Conservation (phyloP, 352 stramenopile genomes). For the Discostella stelligera region DNA sequence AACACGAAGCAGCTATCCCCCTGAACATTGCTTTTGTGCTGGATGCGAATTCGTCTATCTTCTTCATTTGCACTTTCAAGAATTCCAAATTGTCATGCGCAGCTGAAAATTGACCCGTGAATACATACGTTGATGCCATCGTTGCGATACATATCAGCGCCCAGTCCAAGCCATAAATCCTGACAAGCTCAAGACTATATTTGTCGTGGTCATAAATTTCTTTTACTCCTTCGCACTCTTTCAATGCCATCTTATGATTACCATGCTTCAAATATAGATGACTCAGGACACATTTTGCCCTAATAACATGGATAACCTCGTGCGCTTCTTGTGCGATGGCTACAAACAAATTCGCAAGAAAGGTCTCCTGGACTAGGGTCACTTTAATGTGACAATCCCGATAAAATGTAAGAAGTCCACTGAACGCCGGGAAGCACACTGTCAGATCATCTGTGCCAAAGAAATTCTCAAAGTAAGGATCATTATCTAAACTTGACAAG, state of each 20-base stretch:
- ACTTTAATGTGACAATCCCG: constrained; percentile 29
- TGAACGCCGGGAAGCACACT: constrained; percentile 39
- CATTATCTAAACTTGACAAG: constrained; percentile 9
- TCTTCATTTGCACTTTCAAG: constrained; percentile 31
- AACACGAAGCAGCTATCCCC: constrained; percentile 33
- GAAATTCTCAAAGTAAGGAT: constrained; percentile 15
- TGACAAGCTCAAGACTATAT: constrained; percentile 37
- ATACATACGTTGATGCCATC: constrained; percentile 42
- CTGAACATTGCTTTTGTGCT: constrained; percentile 46
- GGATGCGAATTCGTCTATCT: constrained; percentile 43
- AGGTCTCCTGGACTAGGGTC: constrained; percentile 37
- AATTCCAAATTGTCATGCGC: constrained; percentile 29
- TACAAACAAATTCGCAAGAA: constrained; percentile 47
- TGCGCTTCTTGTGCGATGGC: constrained; percentile 33
- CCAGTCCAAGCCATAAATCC: constrained; percentile 42
- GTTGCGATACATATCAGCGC: constrained; percentile 25
- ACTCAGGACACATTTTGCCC: constrained; percentile 40
- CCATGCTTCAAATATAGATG: constrained; percentile 42
- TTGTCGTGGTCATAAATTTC: constrained; percentile 30
- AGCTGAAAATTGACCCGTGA: constrained; percentile 33
- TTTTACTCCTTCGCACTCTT: constrained; percentile 38
- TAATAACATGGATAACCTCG: constrained; percentile 30
- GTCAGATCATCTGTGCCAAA: constrained; percentile 41
- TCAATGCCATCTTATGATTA: constrained; percentile 23
- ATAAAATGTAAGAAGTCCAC: constrained; percentile 42